phyloP scores from a whole-genome alignment of 768 basidiomycete genomes.

The Hebeloma cylindrosporum region DNA sequence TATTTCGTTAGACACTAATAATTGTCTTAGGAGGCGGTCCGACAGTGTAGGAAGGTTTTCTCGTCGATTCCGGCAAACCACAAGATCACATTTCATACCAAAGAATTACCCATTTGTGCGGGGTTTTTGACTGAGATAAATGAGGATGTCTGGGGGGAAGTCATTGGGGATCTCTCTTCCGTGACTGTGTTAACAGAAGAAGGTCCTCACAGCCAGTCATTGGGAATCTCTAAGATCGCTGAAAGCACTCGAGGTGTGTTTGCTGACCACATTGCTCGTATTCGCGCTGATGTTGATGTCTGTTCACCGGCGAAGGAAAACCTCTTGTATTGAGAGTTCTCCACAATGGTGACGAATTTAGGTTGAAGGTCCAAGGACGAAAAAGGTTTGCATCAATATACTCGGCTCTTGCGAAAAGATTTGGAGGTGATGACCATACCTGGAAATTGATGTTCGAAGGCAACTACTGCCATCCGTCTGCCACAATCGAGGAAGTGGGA shows the following conservation, averaged over 20 bases:
- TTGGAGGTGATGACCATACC: too few species aligned
- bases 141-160: constrained; percentile 2
- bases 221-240: neutral
- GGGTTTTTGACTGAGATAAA: constrained; percentile 10
- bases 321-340: too few species aligned
- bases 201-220: neutral
- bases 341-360: too few species aligned
- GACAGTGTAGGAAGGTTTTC: constrained; percentile 3
- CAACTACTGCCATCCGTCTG: too few species aligned
- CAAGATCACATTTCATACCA: constrained; percentile 4
- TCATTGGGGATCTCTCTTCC: neutral
- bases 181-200: constrained; percentile 3
- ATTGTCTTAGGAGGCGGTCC: neutral
- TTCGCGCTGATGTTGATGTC: too few species aligned
- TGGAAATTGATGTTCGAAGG: too few species aligned
- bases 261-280: neutral
- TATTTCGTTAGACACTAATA: neutral
- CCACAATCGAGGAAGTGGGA: neutral
- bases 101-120: constrained; percentile 8
- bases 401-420: too few species aligned
- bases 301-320: too few species aligned
- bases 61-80: neutral
- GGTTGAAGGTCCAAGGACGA: too few species aligned
- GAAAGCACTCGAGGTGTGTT: neutral
- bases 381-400: too few species aligned